phyloP scores from a whole-genome alignment of 495 filamentous ascomycete species.

The Neurospora pannonica region DNA sequence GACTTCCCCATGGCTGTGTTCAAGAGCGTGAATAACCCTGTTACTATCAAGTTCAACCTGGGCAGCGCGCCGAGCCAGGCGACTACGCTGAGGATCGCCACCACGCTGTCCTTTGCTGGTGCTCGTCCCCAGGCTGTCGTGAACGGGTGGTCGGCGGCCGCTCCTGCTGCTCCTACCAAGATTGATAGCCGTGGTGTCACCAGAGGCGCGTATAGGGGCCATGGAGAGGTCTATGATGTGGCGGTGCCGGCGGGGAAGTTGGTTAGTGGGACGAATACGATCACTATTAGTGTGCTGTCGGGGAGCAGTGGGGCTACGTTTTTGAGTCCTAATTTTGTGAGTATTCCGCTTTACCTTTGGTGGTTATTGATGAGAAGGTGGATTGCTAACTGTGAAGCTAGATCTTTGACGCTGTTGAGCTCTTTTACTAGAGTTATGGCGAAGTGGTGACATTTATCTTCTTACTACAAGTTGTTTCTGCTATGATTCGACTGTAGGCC shows the following conservation, averaged over 20 bases:
- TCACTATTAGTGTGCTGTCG: conserved; percentile 49
- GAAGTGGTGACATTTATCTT: background rate
- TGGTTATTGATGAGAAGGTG: background rate
- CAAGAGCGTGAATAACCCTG: conserved; percentile 50
- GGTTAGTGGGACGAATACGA: conserved; percentile 50
- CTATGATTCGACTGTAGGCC: background rate
- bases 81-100: conserved; percentile 53
- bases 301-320: conserved; percentile 47
- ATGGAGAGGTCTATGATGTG: conserved; percentile 53
- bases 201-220: conserved; percentile 52
- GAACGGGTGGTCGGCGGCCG: conserved; percentile 39
- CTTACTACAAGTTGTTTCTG: background rate
- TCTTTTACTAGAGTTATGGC: conserved; percentile 23
- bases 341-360: conserved; percentile 8
- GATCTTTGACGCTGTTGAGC: conserved; percentile 50
- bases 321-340: conserved; percentile 53
- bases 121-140: conserved; percentile 39
- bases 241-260: conserved; percentile 46
- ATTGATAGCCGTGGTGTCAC: conserved; percentile 57
- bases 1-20: conserved; percentile 60
- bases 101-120: conserved; percentile 53
- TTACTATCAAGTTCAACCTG: conserved; percentile 53
- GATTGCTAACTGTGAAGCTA: conserved; percentile 9
- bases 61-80: conserved; percentile 35
- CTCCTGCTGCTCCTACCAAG: conserved; percentile 49